phyloP scores from a whole-genome alignment of 2,329 filamentous ascomycete species.

The Xylariomycetidae sp. region DNA sequence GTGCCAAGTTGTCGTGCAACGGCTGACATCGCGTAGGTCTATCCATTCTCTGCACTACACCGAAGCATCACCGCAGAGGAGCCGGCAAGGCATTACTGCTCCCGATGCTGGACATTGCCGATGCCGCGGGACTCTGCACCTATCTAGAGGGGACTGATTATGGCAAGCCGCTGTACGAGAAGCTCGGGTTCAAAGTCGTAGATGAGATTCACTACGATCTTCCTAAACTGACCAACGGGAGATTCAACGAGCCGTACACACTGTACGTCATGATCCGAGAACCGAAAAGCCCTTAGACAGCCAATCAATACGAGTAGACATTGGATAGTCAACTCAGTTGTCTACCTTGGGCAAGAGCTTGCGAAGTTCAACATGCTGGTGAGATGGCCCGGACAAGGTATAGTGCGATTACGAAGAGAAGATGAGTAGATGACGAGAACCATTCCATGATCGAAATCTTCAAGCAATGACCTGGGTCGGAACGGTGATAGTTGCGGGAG shows the following conservation, averaged over 20 bases:
- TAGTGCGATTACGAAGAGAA: no score
- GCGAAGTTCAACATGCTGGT: no score
- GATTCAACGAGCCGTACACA: conserved; percentile 10
- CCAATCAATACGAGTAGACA: no score
- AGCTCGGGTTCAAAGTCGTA: conserved; percentile 30
- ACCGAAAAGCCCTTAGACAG: conserved; percentile 10
- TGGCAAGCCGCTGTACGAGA: conserved; percentile 31
- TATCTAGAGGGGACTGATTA: conserved; percentile 34
- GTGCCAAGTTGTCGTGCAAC: neutral
- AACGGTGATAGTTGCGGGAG: no score
- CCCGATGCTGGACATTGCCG: conserved; percentile 30
- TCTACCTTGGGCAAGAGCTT: no score
- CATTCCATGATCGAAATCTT: no score
- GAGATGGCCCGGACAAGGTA: no score
- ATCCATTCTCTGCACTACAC: conserved; percentile 29
- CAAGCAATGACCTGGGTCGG: no score
- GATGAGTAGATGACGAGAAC: no score
- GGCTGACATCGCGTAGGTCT: conserved; percentile 22
- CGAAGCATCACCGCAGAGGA: conserved; percentile 29
- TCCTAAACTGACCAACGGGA: conserved; percentile 10
- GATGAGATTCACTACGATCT: conserved; percentile 25
- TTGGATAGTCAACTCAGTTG: no score
- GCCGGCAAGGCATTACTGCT: conserved; percentile 28
- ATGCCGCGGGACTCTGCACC: conserved; percentile 23
- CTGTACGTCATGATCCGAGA: conserved; percentile 25